Conservation (phyloP, 139 green algal species). For the Tetraselmis chui region DNA sequence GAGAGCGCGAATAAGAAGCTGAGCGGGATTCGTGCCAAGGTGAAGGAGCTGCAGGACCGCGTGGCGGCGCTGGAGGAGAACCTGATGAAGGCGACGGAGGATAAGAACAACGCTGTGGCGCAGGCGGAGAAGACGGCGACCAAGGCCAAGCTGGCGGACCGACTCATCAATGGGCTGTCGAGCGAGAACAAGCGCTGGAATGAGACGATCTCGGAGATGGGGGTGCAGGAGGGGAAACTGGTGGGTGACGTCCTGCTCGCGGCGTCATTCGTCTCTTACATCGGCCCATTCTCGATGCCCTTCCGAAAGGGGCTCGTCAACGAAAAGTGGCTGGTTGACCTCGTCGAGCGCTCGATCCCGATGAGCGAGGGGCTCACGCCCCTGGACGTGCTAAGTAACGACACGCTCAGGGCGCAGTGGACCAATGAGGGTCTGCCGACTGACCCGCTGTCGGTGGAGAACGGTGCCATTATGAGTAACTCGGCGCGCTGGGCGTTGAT, state of each 20-base stretch:
- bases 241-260: slow-evolving; percentile 77
- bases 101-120: slow-evolving; percentile 80
- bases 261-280: slow-evolving; percentile 80
- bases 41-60: slow-evolving; percentile 76
- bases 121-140: slow-evolving; percentile 73
- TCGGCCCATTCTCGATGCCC: slow-evolving; percentile 75
- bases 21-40: slow-evolving; percentile 58
- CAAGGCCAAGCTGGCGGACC: slow-evolving; percentile 79
- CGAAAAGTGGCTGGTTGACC: slow-evolving; percentile 71
- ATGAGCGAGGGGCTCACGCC: slow-evolving; percentile 45
- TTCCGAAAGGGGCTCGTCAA: slow-evolving; percentile 61
- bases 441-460: slow-evolving; percentile 76
- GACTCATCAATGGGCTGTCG: slow-evolving; percentile 81
- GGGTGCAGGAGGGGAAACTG: slow-evolving; percentile 36
- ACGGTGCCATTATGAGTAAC: slow-evolving; percentile 80
- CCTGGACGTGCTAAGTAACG: slow-evolving; percentile 50
- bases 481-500: slow-evolving; percentile 71
- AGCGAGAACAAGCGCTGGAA: slow-evolving; percentile 83
- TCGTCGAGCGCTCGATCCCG: slow-evolving; percentile 61
- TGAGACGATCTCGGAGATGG: slow-evolving; percentile 54
- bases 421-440: slow-evolving; percentile 76
- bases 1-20: slow-evolving; percentile 82
- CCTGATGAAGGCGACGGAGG: slow-evolving; percentile 79
- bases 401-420: slow-evolving; percentile 63
- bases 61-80: slow-evolving; percentile 69